These are phyloP conservation scores for Candida ovalis DNA, from an alignment of 805 yeast species.

Conservation along the genomic window DNA sequence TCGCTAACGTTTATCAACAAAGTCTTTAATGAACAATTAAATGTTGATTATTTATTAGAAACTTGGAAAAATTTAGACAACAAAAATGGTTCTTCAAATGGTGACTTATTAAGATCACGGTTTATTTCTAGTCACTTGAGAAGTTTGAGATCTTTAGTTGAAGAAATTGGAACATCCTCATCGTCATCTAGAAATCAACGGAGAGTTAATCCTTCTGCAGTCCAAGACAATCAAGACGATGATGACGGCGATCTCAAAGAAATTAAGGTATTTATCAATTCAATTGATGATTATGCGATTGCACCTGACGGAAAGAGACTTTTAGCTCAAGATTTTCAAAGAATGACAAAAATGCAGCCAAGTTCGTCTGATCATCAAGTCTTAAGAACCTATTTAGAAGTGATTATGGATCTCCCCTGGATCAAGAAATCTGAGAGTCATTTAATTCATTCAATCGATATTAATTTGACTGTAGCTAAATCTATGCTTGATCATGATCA, in stretches of 20 bases:
- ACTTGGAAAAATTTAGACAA: conserved; percentile 28
- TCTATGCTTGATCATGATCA: conserved; percentile 69
- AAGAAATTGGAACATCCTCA: conserved; percentile 13
- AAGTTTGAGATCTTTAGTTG: conserved; percentile 24
- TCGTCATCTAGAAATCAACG: conserved; percentile 2
- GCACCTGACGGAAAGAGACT: conserved; percentile 40
- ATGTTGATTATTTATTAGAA: conserved; percentile 24
- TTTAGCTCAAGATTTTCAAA: conserved; percentile 46
- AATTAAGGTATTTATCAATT: conserved; percentile 28
- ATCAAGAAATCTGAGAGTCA: conserved; percentile 22
- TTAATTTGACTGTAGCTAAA: conserved; percentile 51
- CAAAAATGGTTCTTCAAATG: conserved; percentile 16
- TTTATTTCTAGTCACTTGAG: conserved; percentile 28
- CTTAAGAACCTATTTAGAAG: conserved; percentile 58
- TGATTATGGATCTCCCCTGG: conserved; percentile 66
- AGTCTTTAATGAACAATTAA: conserved; percentile 24
- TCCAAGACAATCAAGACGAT: conserved; percentile 32
- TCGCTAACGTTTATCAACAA: conserved; percentile 22
- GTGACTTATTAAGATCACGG: conserved; percentile 23
- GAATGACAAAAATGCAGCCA: conserved; percentile 52
- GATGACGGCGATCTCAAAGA: conserved; percentile 39
- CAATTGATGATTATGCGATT: conserved; percentile 31
- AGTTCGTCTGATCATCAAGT: conserved; percentile 64
- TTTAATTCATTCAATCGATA: conserved; percentile 27
- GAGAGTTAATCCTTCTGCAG: conserved; percentile 6